Base-by-base conservation (phyloP, 164 flowering plant genomes). In the Chloranthus sessilifolius region DNA sequence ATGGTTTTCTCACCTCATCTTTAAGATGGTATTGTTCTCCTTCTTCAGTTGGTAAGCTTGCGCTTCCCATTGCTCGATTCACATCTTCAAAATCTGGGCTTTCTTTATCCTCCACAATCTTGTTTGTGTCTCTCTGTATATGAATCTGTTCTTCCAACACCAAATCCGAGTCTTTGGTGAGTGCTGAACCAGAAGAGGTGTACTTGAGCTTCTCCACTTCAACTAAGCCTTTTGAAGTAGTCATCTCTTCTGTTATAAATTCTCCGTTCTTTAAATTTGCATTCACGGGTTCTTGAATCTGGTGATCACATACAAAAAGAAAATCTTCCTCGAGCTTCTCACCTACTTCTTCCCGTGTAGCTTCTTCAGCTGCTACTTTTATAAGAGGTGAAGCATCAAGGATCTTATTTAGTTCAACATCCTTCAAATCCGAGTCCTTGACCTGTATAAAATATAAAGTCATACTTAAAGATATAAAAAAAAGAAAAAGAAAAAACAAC, bases 141-240 rank as follows among this genome's bases (percentile, higher is more conserved):
- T n/a, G n/a, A n/a, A n/a, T n/a, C n/a, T n/a, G n/a, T n/a, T n/a
- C n/a, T n/a, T n/a, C n/a, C 29, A 47, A n/a, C 44, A 22, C 23
- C 44, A 44, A 28, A 7, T 20, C 10, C 25, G 25, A 5, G 10
- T 33, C 28, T 11, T 16, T 31, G 4, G 1, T 19, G 25, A 47
- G 9, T 30, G 12, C 43, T 14, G 19, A 36, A 3, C 30, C 56
- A 24, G 47, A 25, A 30, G 26, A 38, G 17, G 51, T 33, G 16
- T 16, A n/a, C 47, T 48, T 26, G 19, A 36, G 58, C 50, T 46
- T 59, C 43, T 47, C 39, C 20, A n/a, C 54, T 53, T 71, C 64
- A 38, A 25, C 11, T 11, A 36, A 25, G 40, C 31, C 46, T 35
- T 62, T 39, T 43, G 47, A 25, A 22, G 24, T 8, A 37, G 29